A percentile compares a stretch with the other conserved stretches of the same genome.
These are phyloP conservation scores for Pittosporum tobira DNA, from an alignment of 129 eudicot genomes.

Conservation along the genomic window DNA sequence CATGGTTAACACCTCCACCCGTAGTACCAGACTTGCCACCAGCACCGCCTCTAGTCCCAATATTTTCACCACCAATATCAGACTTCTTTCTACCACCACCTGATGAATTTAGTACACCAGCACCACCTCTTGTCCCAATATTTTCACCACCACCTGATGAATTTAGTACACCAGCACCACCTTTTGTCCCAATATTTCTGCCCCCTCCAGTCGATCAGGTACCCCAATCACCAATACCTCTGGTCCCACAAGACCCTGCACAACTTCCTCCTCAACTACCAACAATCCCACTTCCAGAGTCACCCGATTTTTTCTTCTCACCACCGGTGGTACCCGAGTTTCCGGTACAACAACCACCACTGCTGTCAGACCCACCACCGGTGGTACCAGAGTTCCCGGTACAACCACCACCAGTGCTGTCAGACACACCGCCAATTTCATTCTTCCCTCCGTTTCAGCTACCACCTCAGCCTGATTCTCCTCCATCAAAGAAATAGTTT, in stretches of 20 bases:
- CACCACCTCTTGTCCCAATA: constrained; percentile 8
- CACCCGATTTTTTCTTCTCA: constrained; percentile 3
- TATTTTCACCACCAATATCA: constrained; percentile 9
- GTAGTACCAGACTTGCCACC: constrained; percentile 1
- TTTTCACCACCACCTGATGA: constrained; percentile 4
- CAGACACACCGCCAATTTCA: neutral
- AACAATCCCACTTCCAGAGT: constrained; percentile 5
- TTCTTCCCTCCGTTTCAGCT: constrained; percentile 4
- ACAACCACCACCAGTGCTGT: neutral
- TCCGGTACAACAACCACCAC: neutral
- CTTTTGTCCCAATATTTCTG: neutral
- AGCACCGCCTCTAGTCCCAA: constrained; percentile 13
- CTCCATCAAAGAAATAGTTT: neutral
- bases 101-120: neutral
- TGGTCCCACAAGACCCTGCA: constrained; percentile 12
- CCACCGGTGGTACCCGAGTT: constrained; percentile 2
- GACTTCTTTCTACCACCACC: constrained; percentile 9
- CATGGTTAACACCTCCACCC: constrained; percentile 8
- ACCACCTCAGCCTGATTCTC: neutral
- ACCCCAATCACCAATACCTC: too few species aligned
- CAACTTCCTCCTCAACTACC: constrained; percentile 2
- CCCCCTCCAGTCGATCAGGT: too few species aligned
- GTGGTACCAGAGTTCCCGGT: constrained; percentile 1
- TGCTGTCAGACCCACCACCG: neutral
- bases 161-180: neutral